These are phyloP conservation scores for Suhomyces tanzawaensis DNA, from an alignment of 805 yeast species.

Conservation along the genomic window DNA sequence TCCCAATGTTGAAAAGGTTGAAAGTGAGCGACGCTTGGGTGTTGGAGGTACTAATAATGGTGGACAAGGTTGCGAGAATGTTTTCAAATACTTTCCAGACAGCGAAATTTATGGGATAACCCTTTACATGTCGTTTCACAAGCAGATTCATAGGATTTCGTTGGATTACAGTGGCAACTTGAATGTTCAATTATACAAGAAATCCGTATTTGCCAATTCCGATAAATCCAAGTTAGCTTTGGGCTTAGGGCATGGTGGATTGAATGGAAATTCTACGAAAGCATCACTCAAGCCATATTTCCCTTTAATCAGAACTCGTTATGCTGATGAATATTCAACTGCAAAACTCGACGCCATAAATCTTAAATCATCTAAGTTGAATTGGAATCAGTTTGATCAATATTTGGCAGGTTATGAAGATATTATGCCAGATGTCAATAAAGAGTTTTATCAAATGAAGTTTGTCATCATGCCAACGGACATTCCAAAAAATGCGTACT, in stretches of 20 bases:
- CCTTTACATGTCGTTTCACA: constrained; percentile 72
- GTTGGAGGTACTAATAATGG: constrained; percentile 14
- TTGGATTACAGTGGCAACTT: constrained; percentile 71
- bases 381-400: constrained; percentile 94
- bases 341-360: constrained; percentile 57
- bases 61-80: constrained; percentile 48
- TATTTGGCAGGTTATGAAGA: constrained; percentile 89
- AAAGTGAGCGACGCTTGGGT: constrained; percentile 51
- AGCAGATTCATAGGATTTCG: constrained; percentile 81
- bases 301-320: constrained; percentile 69
- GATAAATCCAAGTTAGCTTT: constrained; percentile 5
- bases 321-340: constrained; percentile 62
- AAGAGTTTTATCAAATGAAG: constrained; percentile 63
- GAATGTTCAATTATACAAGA: constrained; percentile 70
- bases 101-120: constrained; percentile 52
- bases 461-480: constrained; percentile 82
- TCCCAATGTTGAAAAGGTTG: constrained; percentile 60
- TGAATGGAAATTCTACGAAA: neutral
- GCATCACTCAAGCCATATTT: constrained; percentile 12
- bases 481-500: constrained; percentile 54
- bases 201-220: constrained; percentile 3
- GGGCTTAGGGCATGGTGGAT: neutral
- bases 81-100: constrained; percentile 56
- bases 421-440: constrained; percentile 52
- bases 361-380: constrained; percentile 52